A percentile compares a stretch with the other conserved stretches of the same genome.
phyloP scores from a whole-genome alignment of 768 basidiomycete species.

The Psilocybe cyanescens region DNA sequence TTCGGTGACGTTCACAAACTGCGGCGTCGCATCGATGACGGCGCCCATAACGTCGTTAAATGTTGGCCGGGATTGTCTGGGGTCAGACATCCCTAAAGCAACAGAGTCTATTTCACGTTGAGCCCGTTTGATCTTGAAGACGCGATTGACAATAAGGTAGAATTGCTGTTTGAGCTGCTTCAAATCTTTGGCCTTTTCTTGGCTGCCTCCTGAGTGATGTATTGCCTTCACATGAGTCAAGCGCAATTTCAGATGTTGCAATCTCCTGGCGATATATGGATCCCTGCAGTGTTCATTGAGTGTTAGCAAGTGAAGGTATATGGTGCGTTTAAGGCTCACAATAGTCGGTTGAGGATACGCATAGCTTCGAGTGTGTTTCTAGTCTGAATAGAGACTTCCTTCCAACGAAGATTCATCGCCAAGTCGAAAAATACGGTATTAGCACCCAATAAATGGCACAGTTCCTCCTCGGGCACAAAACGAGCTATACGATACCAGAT shows the following conservation, averaged over 20 bases:
- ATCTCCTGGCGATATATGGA: slow-evolving; percentile 2
- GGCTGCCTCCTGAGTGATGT: background rate
- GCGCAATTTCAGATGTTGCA: slow-evolving; percentile 3
- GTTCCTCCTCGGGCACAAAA: slow-evolving; percentile 6
- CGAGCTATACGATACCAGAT: slow-evolving; percentile 2
- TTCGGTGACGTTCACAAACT: slow-evolving; percentile 33
- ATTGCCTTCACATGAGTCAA: slow-evolving; percentile 16
- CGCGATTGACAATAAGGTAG: slow-evolving; percentile 15
- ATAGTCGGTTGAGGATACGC: slow-evolving; percentile 2
- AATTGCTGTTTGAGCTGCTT: slow-evolving; percentile 10
- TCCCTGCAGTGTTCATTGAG: slow-evolving; percentile 10
- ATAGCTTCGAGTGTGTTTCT: slow-evolving; percentile 3
- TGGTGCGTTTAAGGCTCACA: background rate
- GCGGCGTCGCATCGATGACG: slow-evolving; percentile 33
- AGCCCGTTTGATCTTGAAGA: slow-evolving; percentile 16
- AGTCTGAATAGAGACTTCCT: background rate
- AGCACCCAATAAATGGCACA: slow-evolving; percentile 3
- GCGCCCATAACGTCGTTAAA: slow-evolving; percentile 31
- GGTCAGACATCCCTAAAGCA: background rate
- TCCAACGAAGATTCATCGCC: slow-evolving; percentile 4
- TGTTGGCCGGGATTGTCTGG: slow-evolving; percentile 8
- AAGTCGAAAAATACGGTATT: slow-evolving; percentile 9
- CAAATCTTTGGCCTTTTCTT: slow-evolving; percentile 11
- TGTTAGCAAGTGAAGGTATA: no score
- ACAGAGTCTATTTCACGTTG: slow-evolving; percentile 6